These are phyloP conservation scores for Jacaranda copaia DNA, from an alignment of 257 asterid genomes.

Conservation along the genomic window DNA sequence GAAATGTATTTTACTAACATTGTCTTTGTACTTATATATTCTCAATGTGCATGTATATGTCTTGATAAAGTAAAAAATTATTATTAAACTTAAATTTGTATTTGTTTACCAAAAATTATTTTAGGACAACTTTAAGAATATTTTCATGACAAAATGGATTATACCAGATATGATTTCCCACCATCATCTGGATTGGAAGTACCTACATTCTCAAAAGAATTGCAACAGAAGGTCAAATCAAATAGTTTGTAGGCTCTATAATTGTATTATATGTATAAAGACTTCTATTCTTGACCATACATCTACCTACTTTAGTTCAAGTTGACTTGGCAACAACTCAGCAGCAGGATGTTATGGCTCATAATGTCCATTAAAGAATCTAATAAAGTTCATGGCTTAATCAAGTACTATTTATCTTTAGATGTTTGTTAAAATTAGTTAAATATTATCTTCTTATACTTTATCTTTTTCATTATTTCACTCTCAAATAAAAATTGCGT, in stretches of 20 bases:
- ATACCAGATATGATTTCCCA: too few relatives aligned
- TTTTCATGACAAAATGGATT: too few relatives aligned
- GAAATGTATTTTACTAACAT: too few relatives aligned
- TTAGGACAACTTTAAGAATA: too few relatives aligned
- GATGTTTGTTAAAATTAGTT: neutral
- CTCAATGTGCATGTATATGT: too few relatives aligned
- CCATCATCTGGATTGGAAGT: too few relatives aligned
- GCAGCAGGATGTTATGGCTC: neutral
- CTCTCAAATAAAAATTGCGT: neutral
- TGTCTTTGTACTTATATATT: too few relatives aligned
- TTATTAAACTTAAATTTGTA: too few relatives aligned
- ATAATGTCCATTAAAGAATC: neutral
- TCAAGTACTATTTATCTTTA: neutral
- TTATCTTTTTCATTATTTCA: too few relatives aligned
- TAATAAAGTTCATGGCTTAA: neutral
- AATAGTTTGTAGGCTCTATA: neutral
- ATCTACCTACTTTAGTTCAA: neutral
- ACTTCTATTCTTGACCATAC: neutral
- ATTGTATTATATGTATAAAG: neutral
- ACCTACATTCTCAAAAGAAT: too few relatives aligned
- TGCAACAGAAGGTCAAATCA: neutral
- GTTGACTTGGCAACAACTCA: neutral
- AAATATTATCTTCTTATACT: neutral
- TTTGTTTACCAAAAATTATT: too few relatives aligned
- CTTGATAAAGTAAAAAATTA: too few relatives aligned